Conservation (phyloP, 768 basidiomycete genomes). For the Lactifluus piperatus region DNA sequence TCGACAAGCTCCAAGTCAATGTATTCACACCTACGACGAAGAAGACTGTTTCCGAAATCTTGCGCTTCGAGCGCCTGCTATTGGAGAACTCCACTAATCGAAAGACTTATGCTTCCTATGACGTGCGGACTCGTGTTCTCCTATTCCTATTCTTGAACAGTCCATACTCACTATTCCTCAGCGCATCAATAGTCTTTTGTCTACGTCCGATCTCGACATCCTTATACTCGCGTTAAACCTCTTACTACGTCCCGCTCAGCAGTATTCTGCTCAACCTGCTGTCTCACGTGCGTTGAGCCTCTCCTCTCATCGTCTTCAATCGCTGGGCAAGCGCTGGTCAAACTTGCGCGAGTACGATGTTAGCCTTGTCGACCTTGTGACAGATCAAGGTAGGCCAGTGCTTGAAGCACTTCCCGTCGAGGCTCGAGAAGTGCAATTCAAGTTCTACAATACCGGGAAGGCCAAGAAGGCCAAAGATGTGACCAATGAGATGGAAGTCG, state of each 20-base stretch:
- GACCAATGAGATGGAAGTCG: constrained; percentile 38
- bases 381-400: constrained; percentile 40
- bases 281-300: constrained; percentile 78
- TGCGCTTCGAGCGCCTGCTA: constrained; percentile 81
- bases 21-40: constrained; percentile 71
- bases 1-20: constrained; percentile 76
- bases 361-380: constrained; percentile 65
- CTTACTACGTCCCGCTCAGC: constrained; percentile 86
- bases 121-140: constrained; percentile 51
- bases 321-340: constrained; percentile 80
- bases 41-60: constrained; percentile 67
- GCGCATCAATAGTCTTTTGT: constrained; percentile 85
- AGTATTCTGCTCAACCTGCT: constrained; percentile 83
- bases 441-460: constrained; percentile 62
- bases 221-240: constrained; percentile 77
- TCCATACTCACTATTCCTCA: constrained; percentile 27
- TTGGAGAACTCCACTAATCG: constrained; percentile 97
- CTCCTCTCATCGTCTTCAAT: constrained; percentile 70
- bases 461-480: constrained; percentile 22
- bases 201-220: constrained; percentile 83
- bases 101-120: constrained; percentile 93
- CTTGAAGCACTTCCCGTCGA: constrained; percentile 60
- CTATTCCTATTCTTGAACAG: neutral
- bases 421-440: constrained; percentile 72
- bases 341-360: constrained; percentile 73